A percentile compares a stretch with the other conserved stretches of the same genome.
phyloP scores from a whole-genome alignment of 306 rosid species.

The Erythrophleum fordii region DNA sequence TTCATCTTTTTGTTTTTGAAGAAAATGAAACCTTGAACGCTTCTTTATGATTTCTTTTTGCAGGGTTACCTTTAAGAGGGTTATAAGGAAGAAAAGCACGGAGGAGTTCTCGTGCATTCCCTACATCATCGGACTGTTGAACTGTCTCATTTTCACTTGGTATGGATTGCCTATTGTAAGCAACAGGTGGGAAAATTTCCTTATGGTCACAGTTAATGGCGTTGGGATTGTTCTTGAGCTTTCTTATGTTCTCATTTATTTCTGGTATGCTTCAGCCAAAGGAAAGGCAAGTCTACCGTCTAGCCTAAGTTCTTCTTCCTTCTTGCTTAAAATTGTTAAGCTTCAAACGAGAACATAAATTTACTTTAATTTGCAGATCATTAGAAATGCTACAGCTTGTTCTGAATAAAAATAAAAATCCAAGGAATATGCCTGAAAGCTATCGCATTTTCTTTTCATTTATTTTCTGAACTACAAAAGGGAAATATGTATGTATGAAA shows the following conservation, averaged over 20 bases:
- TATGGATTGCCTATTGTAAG: constrained; percentile 86
- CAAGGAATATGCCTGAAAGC: background rate
- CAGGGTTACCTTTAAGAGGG: constrained; percentile 74
- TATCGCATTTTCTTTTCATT: background rate
- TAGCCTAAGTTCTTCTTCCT: constrained; percentile 30
- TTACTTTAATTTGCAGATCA: background rate
- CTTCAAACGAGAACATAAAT: background rate
- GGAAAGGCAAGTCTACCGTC: constrained; percentile 58
- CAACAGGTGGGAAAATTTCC: constrained; percentile 72
- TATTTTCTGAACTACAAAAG: background rate
- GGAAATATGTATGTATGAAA: background rate
- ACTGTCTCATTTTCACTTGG: constrained; percentile 80
- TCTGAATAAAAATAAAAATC: too few relatives aligned
- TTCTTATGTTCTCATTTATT: constrained; percentile 65
- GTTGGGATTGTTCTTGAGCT: constrained; percentile 69
- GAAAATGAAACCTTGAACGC: constrained; percentile 4
- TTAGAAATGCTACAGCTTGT: background rate
- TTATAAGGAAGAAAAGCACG: constrained; percentile 70
- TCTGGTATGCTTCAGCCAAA: constrained; percentile 60
- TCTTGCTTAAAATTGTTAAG: constrained; percentile 45
- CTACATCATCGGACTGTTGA: constrained; percentile 61
- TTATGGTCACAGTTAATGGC: constrained; percentile 73
- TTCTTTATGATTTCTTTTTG: background rate
- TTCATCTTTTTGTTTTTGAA: background rate
- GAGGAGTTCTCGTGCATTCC: constrained; percentile 84